phyloP scores from a whole-genome alignment of 2,329 filamentous ascomycete genomes.

The Penicillium hesseltinei region DNA sequence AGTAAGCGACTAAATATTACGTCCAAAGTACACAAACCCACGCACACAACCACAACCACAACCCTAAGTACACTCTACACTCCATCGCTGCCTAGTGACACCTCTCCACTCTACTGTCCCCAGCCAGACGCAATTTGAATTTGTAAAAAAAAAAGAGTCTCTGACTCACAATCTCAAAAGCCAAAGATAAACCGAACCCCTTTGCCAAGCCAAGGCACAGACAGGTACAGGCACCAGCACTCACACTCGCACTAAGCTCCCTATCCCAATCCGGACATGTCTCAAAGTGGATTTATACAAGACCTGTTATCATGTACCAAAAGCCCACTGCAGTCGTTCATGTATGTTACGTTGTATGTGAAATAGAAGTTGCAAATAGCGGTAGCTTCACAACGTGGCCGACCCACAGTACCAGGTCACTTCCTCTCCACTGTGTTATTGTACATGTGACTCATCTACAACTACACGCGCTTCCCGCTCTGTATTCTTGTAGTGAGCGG shows the following conservation, averaged over 20 bases:
- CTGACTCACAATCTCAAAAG: background rate
- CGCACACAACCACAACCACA: no score
- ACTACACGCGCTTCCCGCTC: background rate
- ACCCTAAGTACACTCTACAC: background rate
- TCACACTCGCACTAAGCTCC: background rate
- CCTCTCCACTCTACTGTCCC: background rate
- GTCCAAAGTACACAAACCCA: no score
- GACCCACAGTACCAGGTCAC: constrained; percentile 1
- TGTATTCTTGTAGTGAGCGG: background rate
- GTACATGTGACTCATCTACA: constrained; percentile 3
- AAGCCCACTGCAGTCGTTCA: background rate
- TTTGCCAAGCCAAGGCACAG: background rate
- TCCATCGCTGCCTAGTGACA: background rate
- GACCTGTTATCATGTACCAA: background rate
- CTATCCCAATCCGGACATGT: background rate
- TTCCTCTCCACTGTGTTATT: background rate
- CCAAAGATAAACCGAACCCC: background rate
- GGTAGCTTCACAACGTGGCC: constrained; percentile 7
- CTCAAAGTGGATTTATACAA: background rate
- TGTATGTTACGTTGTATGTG: no score
- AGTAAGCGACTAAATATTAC: background rate
- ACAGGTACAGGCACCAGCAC: background rate
- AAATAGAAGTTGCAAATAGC: background rate
- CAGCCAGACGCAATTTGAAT: background rate
- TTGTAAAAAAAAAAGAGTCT: background rate